A percentile compares a stretch with the other conserved stretches of the same genome.
Conservation (phyloP, 2,329 filamentous ascomycete genomes). For the Talaromyces sp. region DNA sequence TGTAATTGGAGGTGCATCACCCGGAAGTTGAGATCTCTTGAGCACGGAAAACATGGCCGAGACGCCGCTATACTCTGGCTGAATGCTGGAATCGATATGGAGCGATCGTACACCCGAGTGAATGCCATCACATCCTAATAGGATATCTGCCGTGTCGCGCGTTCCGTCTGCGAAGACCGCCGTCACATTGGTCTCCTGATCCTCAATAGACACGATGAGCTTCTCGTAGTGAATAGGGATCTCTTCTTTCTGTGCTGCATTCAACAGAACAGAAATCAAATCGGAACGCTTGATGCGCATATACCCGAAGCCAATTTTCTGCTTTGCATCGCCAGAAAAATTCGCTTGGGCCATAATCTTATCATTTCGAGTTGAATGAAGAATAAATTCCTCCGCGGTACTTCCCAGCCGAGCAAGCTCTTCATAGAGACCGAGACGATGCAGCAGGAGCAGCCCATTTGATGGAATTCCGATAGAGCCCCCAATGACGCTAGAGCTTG, state of each 20-base stretch:
- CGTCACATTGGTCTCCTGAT: conserved; percentile 16
- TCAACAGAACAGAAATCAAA: conserved; percentile 21
- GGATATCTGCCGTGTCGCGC: conserved; percentile 20
- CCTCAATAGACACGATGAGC: conserved; percentile 17
- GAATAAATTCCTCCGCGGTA: not conserved
- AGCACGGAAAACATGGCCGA: conserved; percentile 16
- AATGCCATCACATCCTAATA: conserved; percentile 37
- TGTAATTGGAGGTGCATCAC: not conserved
- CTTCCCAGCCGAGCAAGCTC: not conserved
- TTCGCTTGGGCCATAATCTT: not conserved
- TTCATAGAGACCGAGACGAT: conserved; percentile 16
- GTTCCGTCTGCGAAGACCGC: conserved; percentile 24
- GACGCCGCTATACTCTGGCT: conserved; percentile 29
- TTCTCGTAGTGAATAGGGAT: conserved; percentile 22
- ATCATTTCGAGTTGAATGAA: not conserved
- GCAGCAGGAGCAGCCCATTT: conserved; percentile 23
- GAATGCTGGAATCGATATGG: conserved; percentile 23
- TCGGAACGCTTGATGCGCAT: conserved; percentile 24
- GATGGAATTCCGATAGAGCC: conserved; percentile 22
- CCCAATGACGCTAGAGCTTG: conserved; percentile 21
- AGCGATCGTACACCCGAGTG: conserved; percentile 29
- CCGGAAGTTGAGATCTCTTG: not conserved
- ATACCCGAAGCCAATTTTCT: conserved; percentile 23
- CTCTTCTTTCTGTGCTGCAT: conserved; percentile 15
- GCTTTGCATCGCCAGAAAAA: not conserved